Percentiles rank a stretch among this genome's conserved stretches.
Conservation (phyloP, 805 yeast genomes). For the Teunomyces gatunensis region DNA sequence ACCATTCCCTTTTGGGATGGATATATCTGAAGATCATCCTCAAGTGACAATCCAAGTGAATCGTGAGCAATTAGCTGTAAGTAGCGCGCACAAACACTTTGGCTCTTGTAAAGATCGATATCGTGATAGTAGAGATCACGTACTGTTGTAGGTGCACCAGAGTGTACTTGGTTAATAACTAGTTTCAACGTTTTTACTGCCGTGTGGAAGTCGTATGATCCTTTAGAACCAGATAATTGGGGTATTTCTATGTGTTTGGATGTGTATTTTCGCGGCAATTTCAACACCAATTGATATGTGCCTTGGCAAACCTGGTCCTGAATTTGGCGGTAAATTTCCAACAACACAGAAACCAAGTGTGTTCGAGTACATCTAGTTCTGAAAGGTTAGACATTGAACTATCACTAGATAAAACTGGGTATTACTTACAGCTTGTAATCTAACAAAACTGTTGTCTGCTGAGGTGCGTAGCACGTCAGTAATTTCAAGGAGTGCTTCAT, state of each 20-base stretch:
- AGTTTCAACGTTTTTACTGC: conserved; percentile 6
- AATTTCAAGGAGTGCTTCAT: conserved; percentile 1
- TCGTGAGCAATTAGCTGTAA: conserved; percentile 35
- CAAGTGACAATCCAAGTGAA: conserved; percentile 37
- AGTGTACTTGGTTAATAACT: conserved; percentile 1
- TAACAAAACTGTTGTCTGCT: neutral
- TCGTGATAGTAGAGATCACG: conserved; percentile 62
- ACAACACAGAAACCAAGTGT: neutral
- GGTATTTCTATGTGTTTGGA: neutral
- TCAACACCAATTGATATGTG: neutral
- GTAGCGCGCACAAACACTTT: conserved; percentile 37
- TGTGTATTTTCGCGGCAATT: neutral
- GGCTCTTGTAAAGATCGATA: conserved; percentile 44
- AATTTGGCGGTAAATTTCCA: conserved; percentile 3
- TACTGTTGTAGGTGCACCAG: conserved; percentile 32
- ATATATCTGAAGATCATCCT: conserved; percentile 38
- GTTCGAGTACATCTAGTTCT: neutral
- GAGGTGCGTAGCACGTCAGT: neutral
- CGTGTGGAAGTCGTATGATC: neutral
- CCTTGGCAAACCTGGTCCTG: neutral
- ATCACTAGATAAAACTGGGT: neutral
- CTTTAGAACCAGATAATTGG: neutral
- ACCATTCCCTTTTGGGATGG: conserved; percentile 60
- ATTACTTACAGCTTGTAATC: conserved; percentile 2
- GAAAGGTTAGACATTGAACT: neutral